Conservation (phyloP, 2,329 filamentous ascomycete genomes). For the Dendrostoma leiphaemia region DNA sequence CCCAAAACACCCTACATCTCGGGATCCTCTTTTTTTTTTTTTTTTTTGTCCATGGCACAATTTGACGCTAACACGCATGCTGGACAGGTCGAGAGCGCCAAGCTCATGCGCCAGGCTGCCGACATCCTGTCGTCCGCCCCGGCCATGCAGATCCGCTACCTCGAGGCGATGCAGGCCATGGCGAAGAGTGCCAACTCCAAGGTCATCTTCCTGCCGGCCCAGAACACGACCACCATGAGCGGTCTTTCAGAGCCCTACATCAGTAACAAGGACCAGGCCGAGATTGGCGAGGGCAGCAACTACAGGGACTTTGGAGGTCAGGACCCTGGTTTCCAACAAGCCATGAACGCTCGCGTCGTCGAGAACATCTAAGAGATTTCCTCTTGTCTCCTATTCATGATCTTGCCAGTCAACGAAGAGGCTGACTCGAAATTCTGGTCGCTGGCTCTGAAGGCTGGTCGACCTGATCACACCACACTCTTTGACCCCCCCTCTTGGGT, state of each 20-base stretch:
- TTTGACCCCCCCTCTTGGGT: not conserved
- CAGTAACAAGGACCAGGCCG: conserved; percentile 29
- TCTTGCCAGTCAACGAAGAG: too few species aligned
- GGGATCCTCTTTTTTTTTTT: not conserved
- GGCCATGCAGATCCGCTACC: conserved; percentile 97
- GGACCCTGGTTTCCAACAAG: conserved; percentile 68
- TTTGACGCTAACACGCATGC: not conserved
- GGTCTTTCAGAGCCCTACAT: conserved; percentile 45
- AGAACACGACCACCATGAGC: conserved; percentile 48
- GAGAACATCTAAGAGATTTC: conserved; percentile 76
- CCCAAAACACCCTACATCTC: not conserved
- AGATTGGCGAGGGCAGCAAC: conserved; percentile 41
- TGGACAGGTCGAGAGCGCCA: conserved; percentile 77
- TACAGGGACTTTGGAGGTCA: conserved; percentile 52
- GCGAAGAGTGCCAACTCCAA: conserved; percentile 89
- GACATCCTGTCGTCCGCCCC: conserved; percentile 90
- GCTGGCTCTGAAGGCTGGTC: conserved; percentile 14
- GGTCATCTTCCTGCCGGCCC: conserved; percentile 77
- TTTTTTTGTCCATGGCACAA: too few species aligned
- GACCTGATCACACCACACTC: conserved; percentile 4
- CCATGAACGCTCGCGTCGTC: conserved; percentile 77
- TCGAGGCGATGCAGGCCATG: conserved; percentile 99
- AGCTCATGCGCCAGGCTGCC: conserved; percentile 88
- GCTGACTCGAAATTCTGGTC: conserved; percentile 10
- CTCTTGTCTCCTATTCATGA: conserved; percentile 4